phyloP scores from a whole-genome alignment of 345 rosid genomes.

The Mallotus nudiflorus region DNA sequence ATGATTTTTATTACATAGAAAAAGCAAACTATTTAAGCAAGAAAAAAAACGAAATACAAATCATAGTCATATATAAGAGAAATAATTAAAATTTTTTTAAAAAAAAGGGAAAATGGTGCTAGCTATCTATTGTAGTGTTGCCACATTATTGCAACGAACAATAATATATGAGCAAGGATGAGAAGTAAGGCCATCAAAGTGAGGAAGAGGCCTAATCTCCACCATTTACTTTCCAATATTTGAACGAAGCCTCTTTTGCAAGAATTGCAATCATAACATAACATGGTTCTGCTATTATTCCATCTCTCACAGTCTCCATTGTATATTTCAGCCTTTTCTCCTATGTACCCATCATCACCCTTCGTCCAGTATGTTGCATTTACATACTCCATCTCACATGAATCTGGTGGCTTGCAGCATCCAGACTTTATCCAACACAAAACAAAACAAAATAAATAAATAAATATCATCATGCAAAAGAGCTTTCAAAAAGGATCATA shows the following conservation, averaged over 20 bases:
- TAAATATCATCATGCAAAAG: too few species aligned
- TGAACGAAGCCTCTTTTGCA: constrained; percentile 58
- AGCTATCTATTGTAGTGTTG: constrained; percentile 29
- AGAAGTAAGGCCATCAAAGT: constrained; percentile 55
- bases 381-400: constrained; percentile 55
- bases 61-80: not conserved
- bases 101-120: too few species aligned
- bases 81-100: not conserved
- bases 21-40: not conserved
- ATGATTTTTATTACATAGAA: not conserved
- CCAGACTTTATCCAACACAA: constrained; percentile 49
- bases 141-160: constrained; percentile 66
- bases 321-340: not conserved
- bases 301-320: constrained; percentile 53
- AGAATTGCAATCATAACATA: constrained; percentile 62
- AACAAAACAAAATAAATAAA: not conserved
- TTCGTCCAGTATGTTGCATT: constrained; percentile 66
- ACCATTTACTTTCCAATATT: constrained; percentile 59
- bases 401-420: constrained; percentile 71
- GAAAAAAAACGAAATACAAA: not conserved
- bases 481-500: too few species aligned
- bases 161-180: constrained; percentile 47
- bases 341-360: constrained; percentile 1
- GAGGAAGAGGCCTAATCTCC: constrained; percentile 65
- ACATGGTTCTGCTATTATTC: constrained; percentile 41